Percentiles rank a stretch among this genome's conserved stretches.
phyloP scores from a whole-genome alignment of 805 yeast species.

The Saccharomycopsis guyanensis region DNA sequence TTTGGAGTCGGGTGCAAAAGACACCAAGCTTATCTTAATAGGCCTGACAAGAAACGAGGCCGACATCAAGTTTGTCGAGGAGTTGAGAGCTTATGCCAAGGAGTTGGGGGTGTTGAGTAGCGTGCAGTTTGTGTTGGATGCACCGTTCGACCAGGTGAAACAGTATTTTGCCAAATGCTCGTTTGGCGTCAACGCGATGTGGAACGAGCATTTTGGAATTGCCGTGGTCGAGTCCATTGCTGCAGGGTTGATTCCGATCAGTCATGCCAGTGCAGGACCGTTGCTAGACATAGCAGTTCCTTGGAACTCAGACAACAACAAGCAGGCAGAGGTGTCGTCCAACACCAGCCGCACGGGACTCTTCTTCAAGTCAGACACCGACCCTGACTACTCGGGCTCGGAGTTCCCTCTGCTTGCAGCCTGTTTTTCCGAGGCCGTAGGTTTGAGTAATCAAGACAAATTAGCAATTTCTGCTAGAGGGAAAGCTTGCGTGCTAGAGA shows the following conservation, averaged over 20 bases:
- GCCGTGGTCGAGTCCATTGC: slow-evolving; percentile 91
- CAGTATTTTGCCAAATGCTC: slow-evolving; percentile 46
- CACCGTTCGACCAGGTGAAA: slow-evolving; percentile 58
- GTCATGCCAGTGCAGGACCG: slow-evolving; percentile 96
- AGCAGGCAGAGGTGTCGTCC: slow-evolving; percentile 26
- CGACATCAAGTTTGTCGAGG: slow-evolving; percentile 54
- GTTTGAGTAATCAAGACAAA: slow-evolving; percentile 32
- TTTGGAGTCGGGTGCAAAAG: slow-evolving; percentile 23
- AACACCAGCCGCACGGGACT: slow-evolving; percentile 53
- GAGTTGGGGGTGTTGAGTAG: slow-evolving; percentile 35
- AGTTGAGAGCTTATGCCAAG: slow-evolving; percentile 39
- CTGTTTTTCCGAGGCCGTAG: slow-evolving; percentile 38
- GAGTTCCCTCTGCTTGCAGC: slow-evolving; percentile 41
- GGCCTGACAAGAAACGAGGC: slow-evolving; percentile 74
- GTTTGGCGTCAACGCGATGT: slow-evolving; percentile 91
- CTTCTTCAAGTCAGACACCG: slow-evolving; percentile 62
- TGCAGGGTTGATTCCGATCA: slow-evolving; percentile 79
- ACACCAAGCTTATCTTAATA: slow-evolving; percentile 49
- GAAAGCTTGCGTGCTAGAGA: slow-evolving; percentile 34
- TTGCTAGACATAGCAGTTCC: slow-evolving; percentile 73
- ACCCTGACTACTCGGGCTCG: slow-evolving; percentile 52
- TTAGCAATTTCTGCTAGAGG: slow-evolving; percentile 40
- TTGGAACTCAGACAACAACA: slow-evolving; percentile 31
- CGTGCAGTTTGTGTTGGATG: slow-evolving; percentile 59
- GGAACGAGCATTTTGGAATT: slow-evolving; percentile 99